Conservation (phyloP, 495 filamentous ascomycete genomes). For the Hypoxylon rickii region DNA sequence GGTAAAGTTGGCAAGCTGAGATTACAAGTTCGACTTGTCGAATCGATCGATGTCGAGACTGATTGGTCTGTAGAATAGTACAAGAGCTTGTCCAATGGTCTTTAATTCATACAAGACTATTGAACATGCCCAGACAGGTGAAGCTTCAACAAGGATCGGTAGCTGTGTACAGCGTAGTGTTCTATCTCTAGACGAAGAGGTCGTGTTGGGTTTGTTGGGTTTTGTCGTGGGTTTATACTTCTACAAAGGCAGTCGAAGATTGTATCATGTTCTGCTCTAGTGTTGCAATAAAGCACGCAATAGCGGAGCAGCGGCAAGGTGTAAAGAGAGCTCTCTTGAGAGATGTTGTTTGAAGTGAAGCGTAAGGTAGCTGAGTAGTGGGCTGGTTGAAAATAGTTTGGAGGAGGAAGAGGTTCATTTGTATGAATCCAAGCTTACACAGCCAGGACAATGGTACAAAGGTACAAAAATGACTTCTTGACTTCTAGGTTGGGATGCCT, state of each 20-base stretch:
- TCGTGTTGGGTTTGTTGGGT: constrained; percentile 16
- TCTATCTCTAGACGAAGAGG: constrained; percentile 9
- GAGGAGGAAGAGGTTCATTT: constrained; percentile 44
- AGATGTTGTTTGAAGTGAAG: no score
- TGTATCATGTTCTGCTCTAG: constrained; percentile 30
- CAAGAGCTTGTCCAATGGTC: constrained; percentile 7
- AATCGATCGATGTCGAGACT: constrained; percentile 8
- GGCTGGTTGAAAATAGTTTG: constrained; percentile 32
- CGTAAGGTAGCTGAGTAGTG: constrained; percentile 25
- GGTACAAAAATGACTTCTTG: no score
- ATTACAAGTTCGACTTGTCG: background rate
- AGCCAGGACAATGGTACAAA: constrained; percentile 30
- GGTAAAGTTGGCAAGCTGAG: constrained; percentile 12
- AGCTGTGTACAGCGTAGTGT: constrained; percentile 12
- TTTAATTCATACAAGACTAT: constrained; percentile 22
- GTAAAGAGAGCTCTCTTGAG: constrained; percentile 22
- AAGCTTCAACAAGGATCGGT: constrained; percentile 13
- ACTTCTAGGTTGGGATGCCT: constrained; percentile 32
- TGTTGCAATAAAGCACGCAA: constrained; percentile 37
- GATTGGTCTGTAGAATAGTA: constrained; percentile 3
- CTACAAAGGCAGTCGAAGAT: constrained; percentile 28
- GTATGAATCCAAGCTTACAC: constrained; percentile 39
- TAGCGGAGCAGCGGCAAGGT: constrained; percentile 23
- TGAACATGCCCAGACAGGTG: constrained; percentile 12
- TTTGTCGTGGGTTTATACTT: constrained; percentile 29